These are phyloP conservation scores for Eruca vesicaria DNA, from an alignment of 441 rosid genomes.

Conservation along the genomic window DNA sequence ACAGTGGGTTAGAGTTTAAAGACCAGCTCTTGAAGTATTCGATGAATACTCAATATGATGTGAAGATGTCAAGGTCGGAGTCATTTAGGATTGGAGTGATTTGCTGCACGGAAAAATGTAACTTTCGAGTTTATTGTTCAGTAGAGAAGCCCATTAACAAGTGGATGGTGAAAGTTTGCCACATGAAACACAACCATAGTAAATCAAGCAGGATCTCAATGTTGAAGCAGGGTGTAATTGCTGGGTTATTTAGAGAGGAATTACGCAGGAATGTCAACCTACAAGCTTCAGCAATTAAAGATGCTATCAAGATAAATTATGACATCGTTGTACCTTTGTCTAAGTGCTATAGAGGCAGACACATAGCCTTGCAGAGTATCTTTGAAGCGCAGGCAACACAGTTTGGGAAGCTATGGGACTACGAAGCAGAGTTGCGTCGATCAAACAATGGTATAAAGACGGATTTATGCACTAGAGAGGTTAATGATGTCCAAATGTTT, in stretches of 20 bases:
- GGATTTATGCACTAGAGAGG: background rate
- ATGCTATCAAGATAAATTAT: background rate
- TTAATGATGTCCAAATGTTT: background rate
- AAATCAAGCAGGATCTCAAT: background rate
- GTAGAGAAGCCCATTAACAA: background rate
- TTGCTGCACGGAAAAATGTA: background rate
- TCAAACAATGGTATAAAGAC: background rate
- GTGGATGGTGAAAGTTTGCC: background rate
- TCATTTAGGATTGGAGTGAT: background rate
- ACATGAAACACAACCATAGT: background rate
- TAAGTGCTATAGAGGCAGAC: background rate
- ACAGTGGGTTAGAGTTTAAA: background rate
- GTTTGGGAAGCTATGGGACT: background rate
- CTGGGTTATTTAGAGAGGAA: background rate
- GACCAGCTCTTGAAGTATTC: background rate
- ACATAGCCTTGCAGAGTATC: background rate
- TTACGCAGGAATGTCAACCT: background rate
- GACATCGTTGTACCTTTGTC: background rate
- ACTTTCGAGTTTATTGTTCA: background rate
- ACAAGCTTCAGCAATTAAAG: background rate
- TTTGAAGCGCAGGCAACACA: background rate
- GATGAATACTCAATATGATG: background rate
- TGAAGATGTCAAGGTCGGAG: background rate
- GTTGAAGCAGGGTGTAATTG: background rate
- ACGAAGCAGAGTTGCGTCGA: background rate